Evolutionary conservation across 495 filamentous ascomycete genomes (phyloP), one percentile per base, ranked within the genome.

Genomic region (Aspergillus egyptiacus): DNA sequence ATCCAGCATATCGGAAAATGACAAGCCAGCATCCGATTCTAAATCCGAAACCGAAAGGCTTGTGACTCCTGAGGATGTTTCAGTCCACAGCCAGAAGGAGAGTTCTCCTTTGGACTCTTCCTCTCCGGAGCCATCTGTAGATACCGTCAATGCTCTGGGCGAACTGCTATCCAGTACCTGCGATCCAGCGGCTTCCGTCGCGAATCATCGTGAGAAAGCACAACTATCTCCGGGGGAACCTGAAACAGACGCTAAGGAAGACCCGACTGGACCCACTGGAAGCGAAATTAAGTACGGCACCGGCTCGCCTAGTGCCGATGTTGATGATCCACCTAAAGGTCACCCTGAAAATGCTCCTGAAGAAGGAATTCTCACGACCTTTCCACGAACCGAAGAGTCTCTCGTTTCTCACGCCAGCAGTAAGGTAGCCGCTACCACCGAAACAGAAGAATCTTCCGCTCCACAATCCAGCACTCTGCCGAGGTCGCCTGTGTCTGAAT

Each of bases 221-320:
- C n/a, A 14, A 20, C 15, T 55, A 39, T 34, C 49, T 31, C 48
- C n/a, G n/a, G n/a, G n/a, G n/a, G 55, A 67, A 49, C 46, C 55
- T 63, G 63, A 69, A 63, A 63, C 58, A 36, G 48, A 52, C 31
- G 51, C 54, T 41, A 40, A 57, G 33, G 49, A 45, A 42, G 59
- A 62, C 46, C 57, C 59, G 58, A 54, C 58, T 53, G 51, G 50
- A 15, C 37, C 54, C 50, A 46, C 37, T 46, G 55, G 54, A 44
- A 60, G 40, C 36, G 56, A 65, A 38, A 48, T 62, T 68, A 64
- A 66, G 52, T 56, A 56, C 48, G 56, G 62, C 51, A 56, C 64
- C 58, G 55, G 55, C 53, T 59, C 63, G 53, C 53, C 67, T 65
- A 70, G 66, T 57, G 64, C 53, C 51, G 51, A 50, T 46, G 37